phyloP scores from a whole-genome alignment of 139 green algal genomes.

The Micromonas commoda region DNA sequence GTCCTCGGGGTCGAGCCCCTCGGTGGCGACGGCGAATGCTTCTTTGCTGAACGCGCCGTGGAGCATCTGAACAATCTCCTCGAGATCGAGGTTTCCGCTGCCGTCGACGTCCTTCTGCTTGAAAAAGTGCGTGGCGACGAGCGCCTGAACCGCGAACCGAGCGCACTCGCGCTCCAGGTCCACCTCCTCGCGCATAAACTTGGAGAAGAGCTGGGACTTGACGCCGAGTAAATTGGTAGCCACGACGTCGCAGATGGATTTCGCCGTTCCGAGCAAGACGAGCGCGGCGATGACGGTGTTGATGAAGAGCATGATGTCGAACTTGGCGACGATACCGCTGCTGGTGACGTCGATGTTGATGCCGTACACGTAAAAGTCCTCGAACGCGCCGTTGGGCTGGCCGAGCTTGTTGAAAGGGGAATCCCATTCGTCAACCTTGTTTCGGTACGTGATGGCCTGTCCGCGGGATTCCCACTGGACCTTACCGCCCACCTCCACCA shows the following conservation, averaged over 20 bases:
- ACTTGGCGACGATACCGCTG: not conserved
- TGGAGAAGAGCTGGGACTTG: not conserved
- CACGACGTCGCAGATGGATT: not conserved
- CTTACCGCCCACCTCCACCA: not conserved
- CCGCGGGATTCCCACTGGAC: not conserved
- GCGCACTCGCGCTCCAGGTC: not conserved
- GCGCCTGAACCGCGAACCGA: not conserved
- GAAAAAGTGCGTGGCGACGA: not conserved
- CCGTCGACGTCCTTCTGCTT: not conserved
- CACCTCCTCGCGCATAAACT: not conserved
- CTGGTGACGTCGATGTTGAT: slow-evolving; percentile 10
- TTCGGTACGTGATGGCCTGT: slow-evolving; percentile 1
- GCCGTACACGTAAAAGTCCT: slow-evolving; percentile 10
- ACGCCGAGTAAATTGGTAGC: not conserved
- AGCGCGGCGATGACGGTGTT: not conserved
- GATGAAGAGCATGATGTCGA: slow-evolving; percentile 7
- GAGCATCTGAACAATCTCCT: not conserved
- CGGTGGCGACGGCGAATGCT: not conserved
- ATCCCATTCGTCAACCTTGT: not conserved
- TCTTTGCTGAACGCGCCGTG: not conserved
- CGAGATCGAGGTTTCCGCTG: not conserved
- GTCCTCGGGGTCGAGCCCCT: not conserved
- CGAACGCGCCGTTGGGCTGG: not conserved
- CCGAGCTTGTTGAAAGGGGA: not conserved
- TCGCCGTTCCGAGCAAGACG: slow-evolving; percentile 12